These are phyloP conservation scores for Pseudogymnoascus sp. DNA, from an alignment of 2,329 filamentous ascomycete species.

Conservation along the genomic window DNA sequence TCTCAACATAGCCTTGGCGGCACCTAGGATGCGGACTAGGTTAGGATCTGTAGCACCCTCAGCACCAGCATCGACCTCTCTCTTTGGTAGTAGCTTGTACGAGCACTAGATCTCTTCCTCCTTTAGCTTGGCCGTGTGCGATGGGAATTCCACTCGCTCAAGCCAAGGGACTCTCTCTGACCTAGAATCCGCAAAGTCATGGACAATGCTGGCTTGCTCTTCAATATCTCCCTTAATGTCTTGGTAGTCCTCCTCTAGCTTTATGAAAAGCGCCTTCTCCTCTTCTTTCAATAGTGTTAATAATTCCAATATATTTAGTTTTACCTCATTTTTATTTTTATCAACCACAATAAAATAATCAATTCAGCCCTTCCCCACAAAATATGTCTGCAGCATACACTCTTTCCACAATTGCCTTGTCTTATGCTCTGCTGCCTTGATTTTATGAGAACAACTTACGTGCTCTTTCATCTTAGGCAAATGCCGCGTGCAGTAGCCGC, in stretches of 20 bases:
- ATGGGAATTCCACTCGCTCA: conserved; percentile 9
- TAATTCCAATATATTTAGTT: background rate
- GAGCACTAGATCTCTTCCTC: conserved; percentile 13
- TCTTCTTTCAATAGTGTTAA: background rate
- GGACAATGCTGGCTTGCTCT: conserved; percentile 11
- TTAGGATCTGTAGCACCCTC: conserved; percentile 9
- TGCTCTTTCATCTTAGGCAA: background rate
- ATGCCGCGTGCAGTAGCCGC: background rate
- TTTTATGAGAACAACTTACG: background rate
- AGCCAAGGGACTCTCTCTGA: conserved; percentile 13
- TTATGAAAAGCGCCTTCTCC: conserved; percentile 12
- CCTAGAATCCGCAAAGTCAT: conserved; percentile 11
- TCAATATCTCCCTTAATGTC: conserved; percentile 10
- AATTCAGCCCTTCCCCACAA: conserved; percentile 3
- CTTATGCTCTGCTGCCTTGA: background rate
- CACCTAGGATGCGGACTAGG: conserved; percentile 12
- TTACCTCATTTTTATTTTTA: background rate
- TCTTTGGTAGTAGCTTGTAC: conserved; percentile 14
- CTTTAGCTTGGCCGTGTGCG: background rate
- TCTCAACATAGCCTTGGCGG: conserved; percentile 11
- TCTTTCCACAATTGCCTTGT: background rate
- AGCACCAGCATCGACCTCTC: conserved; percentile 7
- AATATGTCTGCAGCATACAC: conserved; percentile 7
- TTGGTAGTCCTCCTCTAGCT: conserved; percentile 11
- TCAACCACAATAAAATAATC: conserved; percentile 11